Evolutionary conservation across 805 yeast genomes (phyloP).

Genomic region (Isabelozyma rhagii): DNA sequence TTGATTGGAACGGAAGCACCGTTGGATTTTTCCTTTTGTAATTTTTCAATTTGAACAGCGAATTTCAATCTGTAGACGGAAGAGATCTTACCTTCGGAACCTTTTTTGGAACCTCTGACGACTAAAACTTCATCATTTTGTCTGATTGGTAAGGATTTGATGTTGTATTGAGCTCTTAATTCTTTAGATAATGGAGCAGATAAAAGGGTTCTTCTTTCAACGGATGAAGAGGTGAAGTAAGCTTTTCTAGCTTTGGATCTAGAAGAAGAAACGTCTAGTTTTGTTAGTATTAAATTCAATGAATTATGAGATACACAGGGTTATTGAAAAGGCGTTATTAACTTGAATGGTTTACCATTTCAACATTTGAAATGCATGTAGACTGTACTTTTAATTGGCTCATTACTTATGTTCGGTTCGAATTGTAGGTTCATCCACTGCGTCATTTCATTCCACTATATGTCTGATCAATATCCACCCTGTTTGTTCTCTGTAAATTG

Average conservation of each 20-base stretch:
- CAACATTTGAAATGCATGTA: too few species aligned
- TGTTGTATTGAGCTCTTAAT: constrained; percentile 95
- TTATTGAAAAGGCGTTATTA: not conserved
- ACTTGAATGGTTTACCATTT: too few species aligned
- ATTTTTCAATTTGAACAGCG: constrained; percentile 94
- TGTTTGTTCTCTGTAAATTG: not conserved
- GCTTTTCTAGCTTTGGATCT: constrained; percentile 99
- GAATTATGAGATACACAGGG: not conserved
- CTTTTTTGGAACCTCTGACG: constrained; percentile 99
- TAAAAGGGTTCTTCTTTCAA: constrained; percentile 89
- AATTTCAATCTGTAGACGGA: constrained; percentile 99
- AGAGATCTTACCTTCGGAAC: constrained; percentile 97
- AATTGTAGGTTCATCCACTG: not conserved
- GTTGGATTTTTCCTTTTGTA: constrained; percentile 95
- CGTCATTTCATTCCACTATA: not conserved
- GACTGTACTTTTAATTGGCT: too few species aligned
- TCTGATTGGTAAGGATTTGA: constrained; percentile 96
- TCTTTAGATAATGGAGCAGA: constrained; percentile 99
- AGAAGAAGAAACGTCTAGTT: constrained; percentile 93
- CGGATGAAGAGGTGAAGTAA: constrained; percentile 97
- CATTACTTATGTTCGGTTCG: too few species aligned
- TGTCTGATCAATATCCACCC: not conserved
- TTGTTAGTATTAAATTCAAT: constrained; percentile 26
- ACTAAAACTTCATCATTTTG: constrained; percentile 93
- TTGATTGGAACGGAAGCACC: constrained; percentile 97